Conservation (phyloP, 2,329 filamentous ascomycete genomes). For the Pseudofabraea citricarpa region DNA sequence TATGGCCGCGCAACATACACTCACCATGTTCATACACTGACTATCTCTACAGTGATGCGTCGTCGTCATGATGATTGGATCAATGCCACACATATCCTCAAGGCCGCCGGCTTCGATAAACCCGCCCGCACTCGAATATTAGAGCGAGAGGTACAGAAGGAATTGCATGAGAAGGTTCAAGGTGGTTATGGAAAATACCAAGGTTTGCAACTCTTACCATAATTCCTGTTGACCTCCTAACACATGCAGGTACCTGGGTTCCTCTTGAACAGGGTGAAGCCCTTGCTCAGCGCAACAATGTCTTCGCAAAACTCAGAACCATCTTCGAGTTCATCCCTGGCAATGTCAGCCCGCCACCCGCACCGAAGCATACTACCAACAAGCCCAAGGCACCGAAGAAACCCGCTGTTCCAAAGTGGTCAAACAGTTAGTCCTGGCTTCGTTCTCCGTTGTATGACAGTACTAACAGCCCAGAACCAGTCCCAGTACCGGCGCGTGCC, state of each 20-base stretch:
- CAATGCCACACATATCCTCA: constrained; percentile 98
- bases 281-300: constrained; percentile 81
- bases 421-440: constrained; percentile 34
- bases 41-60: constrained; percentile 82
- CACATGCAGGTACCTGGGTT: constrained; percentile 78
- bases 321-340: constrained; percentile 90
- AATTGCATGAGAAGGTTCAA: constrained; percentile 94
- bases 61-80: constrained; percentile 93
- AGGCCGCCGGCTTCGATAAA: constrained; percentile 96
- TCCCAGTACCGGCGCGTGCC: constrained; percentile 34
- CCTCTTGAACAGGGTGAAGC: constrained; percentile 75
- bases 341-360: constrained; percentile 83
- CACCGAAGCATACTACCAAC: constrained; percentile 85
- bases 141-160: constrained; percentile 95
- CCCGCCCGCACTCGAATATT: constrained; percentile 91
- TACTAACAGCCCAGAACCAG: constrained; percentile 28
- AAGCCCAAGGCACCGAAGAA: constrained; percentile 76
- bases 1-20: too few species aligned
- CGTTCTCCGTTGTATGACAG: constrained; percentile 3
- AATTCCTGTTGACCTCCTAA: too few species aligned
- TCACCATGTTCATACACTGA: too few species aligned
- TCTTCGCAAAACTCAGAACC: constrained; percentile 74
- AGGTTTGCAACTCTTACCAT: constrained; percentile 44
- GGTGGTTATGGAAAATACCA: constrained; percentile 99
- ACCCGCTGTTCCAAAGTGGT: constrained; percentile 57